Percentiles rank a stretch among this genome's conserved stretches.
These are phyloP conservation scores for Eimeria sp. DNA, from an alignment of 169 alveolate species.

Conservation along the genomic window DNA sequence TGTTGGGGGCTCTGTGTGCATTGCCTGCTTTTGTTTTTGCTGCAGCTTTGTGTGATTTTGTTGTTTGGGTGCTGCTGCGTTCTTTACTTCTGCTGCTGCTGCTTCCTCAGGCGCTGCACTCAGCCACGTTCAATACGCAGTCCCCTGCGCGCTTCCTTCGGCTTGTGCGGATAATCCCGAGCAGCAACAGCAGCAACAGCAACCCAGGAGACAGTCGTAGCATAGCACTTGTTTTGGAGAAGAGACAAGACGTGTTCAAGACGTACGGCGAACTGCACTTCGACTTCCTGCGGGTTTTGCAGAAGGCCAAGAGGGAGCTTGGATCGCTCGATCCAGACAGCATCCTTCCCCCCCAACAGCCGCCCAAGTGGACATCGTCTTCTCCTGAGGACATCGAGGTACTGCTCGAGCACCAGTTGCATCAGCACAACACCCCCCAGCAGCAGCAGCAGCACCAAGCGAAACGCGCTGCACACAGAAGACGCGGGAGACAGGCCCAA, in stretches of 20 bases:
- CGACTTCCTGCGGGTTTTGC: constrained; percentile 58
- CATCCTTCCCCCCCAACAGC: constrained; percentile 77
- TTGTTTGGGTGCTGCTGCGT: background rate
- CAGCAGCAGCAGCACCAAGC: constrained; percentile 61
- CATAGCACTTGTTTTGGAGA: constrained; percentile 75
- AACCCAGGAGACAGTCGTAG: constrained; percentile 59
- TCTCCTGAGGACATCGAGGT: constrained; percentile 78
- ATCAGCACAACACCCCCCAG: constrained; percentile 47
- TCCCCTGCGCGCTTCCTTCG: constrained; percentile 80
- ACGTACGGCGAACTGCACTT: constrained; percentile 68
- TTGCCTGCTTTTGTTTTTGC: constrained; percentile 17
- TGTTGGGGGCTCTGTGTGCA: background rate
- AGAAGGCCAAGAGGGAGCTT: constrained; percentile 52
- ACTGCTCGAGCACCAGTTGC: constrained; percentile 70
- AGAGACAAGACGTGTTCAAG: constrained; percentile 39
- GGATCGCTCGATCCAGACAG: constrained; percentile 67
- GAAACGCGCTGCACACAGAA: constrained; percentile 41
- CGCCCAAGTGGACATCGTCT: constrained; percentile 66
- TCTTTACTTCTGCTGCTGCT: constrained; percentile 4
- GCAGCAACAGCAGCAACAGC: constrained; percentile 74
- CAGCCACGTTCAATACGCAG: constrained; percentile 71
- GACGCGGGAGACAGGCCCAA: constrained; percentile 42
- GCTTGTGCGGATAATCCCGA: constrained; percentile 52
- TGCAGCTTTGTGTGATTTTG: background rate
- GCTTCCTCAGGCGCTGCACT: constrained; percentile 57